These are phyloP conservation scores for Didymellaceae sp. DNA, from an alignment of 2,329 filamentous ascomycete species.

Conservation along the genomic window DNA sequence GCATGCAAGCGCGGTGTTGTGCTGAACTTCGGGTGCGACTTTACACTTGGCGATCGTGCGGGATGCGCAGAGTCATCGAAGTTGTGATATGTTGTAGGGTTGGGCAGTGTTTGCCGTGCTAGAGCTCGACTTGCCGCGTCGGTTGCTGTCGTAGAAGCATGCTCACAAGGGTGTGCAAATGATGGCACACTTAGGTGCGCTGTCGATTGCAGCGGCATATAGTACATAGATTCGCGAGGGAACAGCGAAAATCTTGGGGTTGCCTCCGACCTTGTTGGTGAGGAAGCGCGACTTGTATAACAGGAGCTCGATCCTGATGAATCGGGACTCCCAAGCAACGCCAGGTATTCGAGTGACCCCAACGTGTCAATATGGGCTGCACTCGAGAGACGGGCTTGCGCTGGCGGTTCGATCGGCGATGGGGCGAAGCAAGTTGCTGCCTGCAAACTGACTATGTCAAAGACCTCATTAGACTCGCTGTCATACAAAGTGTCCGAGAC, in stretches of 20 bases:
- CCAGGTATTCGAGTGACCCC: background rate
- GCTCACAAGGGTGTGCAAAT: background rate
- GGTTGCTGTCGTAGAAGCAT: background rate
- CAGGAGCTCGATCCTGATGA: constrained; percentile 5
- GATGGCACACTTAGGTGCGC: background rate
- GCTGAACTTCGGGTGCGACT: constrained; percentile 15
- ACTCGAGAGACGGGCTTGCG: constrained; percentile 7
- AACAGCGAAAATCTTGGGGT: constrained; percentile 3
- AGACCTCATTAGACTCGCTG: constrained; percentile 1
- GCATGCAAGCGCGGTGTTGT: constrained; percentile 13
- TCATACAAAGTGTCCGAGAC: constrained; percentile 3
- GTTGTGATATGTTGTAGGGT: background rate
- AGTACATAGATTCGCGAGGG: background rate
- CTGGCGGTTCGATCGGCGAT: constrained; percentile 3
- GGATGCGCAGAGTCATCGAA: constrained; percentile 11
- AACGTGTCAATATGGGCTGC: background rate
- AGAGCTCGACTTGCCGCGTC: background rate
- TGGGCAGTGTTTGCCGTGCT: constrained; percentile 4
- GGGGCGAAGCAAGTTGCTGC: constrained; percentile 9
- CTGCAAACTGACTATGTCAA: constrained; percentile 10
- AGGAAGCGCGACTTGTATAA: constrained; percentile 8
- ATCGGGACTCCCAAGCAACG: background rate
- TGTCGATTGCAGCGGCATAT: background rate
- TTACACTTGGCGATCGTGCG: constrained; percentile 8
- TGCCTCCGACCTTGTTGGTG: background rate